Percentiles rank a stretch among this genome's conserved stretches.
Conservation (phyloP, 345 rosid genomes). For the Eutrema heterophyllum region DNA sequence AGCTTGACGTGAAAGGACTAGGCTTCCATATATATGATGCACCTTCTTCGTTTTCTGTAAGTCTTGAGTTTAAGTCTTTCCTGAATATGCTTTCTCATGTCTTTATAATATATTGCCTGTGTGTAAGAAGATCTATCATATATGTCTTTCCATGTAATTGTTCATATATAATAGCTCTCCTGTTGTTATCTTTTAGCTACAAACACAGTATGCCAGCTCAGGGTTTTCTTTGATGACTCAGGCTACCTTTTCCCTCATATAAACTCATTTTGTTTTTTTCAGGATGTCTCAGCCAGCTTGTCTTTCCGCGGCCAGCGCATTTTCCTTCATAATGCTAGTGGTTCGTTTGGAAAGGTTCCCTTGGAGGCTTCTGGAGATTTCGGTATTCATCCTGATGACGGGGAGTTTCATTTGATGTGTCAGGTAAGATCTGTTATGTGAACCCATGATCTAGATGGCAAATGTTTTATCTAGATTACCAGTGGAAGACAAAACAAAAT, state of each 20-base stretch:
- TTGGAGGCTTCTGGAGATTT: slow-evolving; percentile 98
- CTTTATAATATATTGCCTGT: neutral
- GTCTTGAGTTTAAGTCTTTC: slow-evolving; percentile 31
- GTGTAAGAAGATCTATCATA: slow-evolving; percentile 1
- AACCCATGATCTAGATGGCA: neutral
- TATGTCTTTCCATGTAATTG: neutral
- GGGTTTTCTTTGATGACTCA: neutral
- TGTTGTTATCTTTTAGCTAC: slow-evolving; percentile 5
- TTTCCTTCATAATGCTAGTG: slow-evolving; percentile 86
- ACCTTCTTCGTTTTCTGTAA: slow-evolving; percentile 84
- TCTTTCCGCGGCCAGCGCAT: slow-evolving; percentile 91
- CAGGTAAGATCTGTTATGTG: slow-evolving; percentile 49
- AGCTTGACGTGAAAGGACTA: slow-evolving; percentile 78
- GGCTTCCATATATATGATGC: slow-evolving; percentile 84
- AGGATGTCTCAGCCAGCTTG: slow-evolving; percentile 86
- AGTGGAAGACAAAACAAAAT: neutral
- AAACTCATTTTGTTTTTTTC: slow-evolving; percentile 17
- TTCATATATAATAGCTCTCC: neutral
- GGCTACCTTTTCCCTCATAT: slow-evolving; percentile 6
- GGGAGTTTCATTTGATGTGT: slow-evolving; percentile 97
- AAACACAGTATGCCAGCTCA: neutral
- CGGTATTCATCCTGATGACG: slow-evolving; percentile 97
- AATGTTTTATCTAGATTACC: neutral
- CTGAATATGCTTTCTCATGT: slow-evolving; percentile 18
- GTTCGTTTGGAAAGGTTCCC: slow-evolving; percentile 93